These are phyloP conservation scores for Pneumocystis jirovecii DNA, from an alignment of 1,139 yeast genomes.

Conservation along the genomic window DNA sequence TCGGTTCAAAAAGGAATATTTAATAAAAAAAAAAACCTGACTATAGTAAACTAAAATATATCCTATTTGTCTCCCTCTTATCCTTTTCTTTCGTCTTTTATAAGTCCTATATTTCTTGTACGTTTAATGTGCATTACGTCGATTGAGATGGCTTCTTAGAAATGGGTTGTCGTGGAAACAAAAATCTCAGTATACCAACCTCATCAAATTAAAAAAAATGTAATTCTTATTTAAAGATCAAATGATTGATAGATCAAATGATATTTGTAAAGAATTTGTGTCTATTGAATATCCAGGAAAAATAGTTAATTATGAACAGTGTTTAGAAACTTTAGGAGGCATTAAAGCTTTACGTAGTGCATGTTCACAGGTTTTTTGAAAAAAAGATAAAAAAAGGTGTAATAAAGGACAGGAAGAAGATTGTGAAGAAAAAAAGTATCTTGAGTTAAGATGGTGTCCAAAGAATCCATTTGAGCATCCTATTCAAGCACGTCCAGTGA, in stretches of 20 bases:
- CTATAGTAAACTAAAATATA: neutral
- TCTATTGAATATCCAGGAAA: constrained; percentile 62
- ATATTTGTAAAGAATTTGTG: neutral
- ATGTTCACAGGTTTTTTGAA: neutral
- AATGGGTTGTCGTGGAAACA: neutral
- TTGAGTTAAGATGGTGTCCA: constrained; percentile 51
- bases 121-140: neutral
- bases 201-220: neutral
- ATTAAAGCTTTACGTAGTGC: neutral
- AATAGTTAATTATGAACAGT: constrained; percentile 48
- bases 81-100: neutral
- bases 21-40: neutral
- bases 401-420: neutral
- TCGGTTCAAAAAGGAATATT: neutral
- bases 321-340: constrained; percentile 30
- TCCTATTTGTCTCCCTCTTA: neutral
- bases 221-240: neutral
- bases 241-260: neutral
- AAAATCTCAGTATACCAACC: neutral
- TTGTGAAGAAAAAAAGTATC: constrained; percentile 20
- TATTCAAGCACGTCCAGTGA: constrained; percentile 32
- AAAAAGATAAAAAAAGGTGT: neutral
- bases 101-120: neutral
- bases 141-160: neutral
- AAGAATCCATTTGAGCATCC: constrained; percentile 75